Conservation (phyloP, 768 basidiomycete species). For the Boletus subcaerulescens region DNA sequence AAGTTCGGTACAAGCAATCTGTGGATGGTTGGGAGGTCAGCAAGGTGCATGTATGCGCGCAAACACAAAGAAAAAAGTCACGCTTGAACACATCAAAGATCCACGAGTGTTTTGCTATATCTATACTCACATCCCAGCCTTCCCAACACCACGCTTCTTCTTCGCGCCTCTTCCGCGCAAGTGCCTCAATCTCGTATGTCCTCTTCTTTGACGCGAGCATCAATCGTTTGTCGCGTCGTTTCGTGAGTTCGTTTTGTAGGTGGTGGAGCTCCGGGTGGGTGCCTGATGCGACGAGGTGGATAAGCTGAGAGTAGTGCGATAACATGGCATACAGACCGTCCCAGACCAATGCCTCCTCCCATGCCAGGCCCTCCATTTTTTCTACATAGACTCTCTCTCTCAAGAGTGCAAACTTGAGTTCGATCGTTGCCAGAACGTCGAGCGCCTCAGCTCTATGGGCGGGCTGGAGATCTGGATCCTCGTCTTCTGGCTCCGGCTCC, state of each 20-base stretch:
- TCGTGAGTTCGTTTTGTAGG: conserved; percentile 73
- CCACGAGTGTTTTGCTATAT: conserved; percentile 1
- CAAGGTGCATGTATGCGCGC: neutral
- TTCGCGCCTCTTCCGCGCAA: conserved; percentile 56
- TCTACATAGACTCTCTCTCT: conserved; percentile 89
- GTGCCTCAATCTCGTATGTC: conserved; percentile 61
- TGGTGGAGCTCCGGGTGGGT: conserved; percentile 85
- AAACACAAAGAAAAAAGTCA: conserved; percentile 1
- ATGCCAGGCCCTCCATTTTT: conserved; percentile 87
- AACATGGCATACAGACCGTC: conserved; percentile 52
- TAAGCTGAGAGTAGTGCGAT: neutral
- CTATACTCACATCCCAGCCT: conserved; percentile 76
- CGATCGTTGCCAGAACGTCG: conserved; percentile 83
- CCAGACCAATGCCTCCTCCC: conserved; percentile 80
- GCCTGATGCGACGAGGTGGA: conserved; percentile 40
- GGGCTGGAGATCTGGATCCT: conserved; percentile 72
- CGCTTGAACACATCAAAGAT: neutral
- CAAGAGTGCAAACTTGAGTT: conserved; percentile 87
- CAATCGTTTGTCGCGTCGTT: conserved; percentile 76
- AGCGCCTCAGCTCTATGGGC: conserved; percentile 85
- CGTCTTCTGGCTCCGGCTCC: conserved; percentile 32
- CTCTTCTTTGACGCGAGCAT: conserved; percentile 77
- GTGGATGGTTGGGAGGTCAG: conserved; percentile 4
- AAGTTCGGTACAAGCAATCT: conserved; percentile 75
- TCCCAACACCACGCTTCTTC: conserved; percentile 83